Evolutionary conservation across 1,139 yeast genomes (phyloP).

Genomic region (Taphrina sp.): DNA sequence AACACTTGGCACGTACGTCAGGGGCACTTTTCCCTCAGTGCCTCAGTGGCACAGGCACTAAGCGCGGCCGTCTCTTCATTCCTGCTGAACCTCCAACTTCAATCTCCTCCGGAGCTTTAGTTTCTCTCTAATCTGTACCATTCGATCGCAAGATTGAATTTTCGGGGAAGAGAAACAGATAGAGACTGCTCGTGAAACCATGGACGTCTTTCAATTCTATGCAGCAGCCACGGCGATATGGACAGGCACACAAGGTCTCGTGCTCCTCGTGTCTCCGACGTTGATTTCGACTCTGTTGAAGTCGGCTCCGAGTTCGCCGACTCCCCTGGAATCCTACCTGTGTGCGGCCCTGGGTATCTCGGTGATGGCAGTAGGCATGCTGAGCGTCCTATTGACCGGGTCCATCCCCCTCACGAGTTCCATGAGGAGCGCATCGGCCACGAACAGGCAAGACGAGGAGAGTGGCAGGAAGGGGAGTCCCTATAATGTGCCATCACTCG

Average conservation of each 20-base stretch:
- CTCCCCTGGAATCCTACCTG: slow-evolving; percentile 25
- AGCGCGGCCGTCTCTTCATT: no score
- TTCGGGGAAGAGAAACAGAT: no score
- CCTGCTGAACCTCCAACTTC: no score
- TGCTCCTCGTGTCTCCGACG: slow-evolving; percentile 19
- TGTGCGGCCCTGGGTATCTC: slow-evolving; percentile 23
- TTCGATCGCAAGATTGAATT: no score
- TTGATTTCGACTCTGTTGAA: slow-evolving; percentile 20
- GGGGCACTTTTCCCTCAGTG: no score
- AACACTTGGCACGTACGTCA: no score
- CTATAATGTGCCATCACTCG: slow-evolving; percentile 24
- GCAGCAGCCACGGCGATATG: slow-evolving; percentile 26
- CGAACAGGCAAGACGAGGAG: background rate
- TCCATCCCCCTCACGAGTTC: slow-evolving; percentile 19
- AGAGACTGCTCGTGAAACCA: no score
- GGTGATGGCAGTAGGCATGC: slow-evolving; percentile 1
- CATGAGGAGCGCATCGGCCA: slow-evolving; percentile 5
- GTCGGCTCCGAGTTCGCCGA: slow-evolving; percentile 1
- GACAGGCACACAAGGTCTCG: slow-evolving; percentile 14
- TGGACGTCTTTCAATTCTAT: slow-evolving; percentile 30
- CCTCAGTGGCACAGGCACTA: no score
- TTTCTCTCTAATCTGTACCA: no score
- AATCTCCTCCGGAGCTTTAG: no score
- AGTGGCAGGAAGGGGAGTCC: slow-evolving; percentile 2
- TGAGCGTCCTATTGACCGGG: slow-evolving; percentile 22